Evolutionary conservation across 192 early-diverging fungal species (phyloP).

Genomic region (Chytriomyces sp.): DNA sequence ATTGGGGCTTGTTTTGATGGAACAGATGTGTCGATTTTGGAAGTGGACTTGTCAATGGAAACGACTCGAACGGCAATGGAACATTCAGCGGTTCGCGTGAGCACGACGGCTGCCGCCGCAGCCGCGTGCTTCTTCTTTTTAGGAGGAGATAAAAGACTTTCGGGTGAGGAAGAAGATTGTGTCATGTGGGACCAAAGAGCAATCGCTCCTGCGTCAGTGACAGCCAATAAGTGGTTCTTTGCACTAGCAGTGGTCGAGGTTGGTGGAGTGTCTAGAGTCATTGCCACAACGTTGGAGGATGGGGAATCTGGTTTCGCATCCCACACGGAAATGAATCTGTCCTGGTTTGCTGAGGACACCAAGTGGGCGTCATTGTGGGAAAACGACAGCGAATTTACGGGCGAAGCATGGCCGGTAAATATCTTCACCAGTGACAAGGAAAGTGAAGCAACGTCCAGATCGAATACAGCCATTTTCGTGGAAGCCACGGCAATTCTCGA

Average conservation of each 20-base stretch:
- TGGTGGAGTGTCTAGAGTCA: conserved; percentile 37
- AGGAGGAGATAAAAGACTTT: background rate
- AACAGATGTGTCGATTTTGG: background rate
- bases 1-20: conserved; percentile 18
- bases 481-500: background rate
- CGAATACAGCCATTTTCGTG: background rate
- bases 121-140: conserved; percentile 31
- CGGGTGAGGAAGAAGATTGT: background rate
- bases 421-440: conserved; percentile 22
- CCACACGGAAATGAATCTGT: conserved; percentile 51
- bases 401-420: conserved; percentile 49
- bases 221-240: conserved; percentile 37
- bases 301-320: conserved; percentile 19
- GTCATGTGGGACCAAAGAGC: conserved; percentile 34
- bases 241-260: background rate
- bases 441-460: background rate
- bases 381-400: conserved; percentile 29
- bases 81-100: conserved; percentile 2
- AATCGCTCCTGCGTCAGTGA: conserved; percentile 46
- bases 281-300: conserved; percentile 19
- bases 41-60: conserved; percentile 16
- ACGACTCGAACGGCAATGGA: conserved; percentile 14
- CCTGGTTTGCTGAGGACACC: conserved; percentile 45
- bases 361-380: conserved; percentile 13
- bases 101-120: background rate